Conservation (phyloP, 768 basidiomycete genomes). For the Ephemerocybe angulata region DNA sequence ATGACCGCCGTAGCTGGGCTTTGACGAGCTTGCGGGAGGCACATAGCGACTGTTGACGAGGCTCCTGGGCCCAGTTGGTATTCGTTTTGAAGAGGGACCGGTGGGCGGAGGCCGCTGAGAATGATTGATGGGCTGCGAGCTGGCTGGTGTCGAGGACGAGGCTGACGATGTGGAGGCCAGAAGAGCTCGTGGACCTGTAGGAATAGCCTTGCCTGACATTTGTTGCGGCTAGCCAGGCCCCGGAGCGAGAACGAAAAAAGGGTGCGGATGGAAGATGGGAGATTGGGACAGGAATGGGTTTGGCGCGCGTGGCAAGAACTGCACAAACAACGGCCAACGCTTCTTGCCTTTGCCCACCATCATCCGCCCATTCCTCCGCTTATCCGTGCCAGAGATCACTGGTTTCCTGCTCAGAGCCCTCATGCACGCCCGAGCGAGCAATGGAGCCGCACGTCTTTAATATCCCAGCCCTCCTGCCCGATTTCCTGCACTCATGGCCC, state of each 20-base stretch:
- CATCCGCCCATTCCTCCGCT: slow-evolving; percentile 5
- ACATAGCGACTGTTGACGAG: slow-evolving; percentile 39
- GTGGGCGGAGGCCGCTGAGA: slow-evolving; percentile 17
- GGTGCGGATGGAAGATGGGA: slow-evolving; percentile 13
- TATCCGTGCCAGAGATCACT: background rate
- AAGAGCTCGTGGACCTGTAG: slow-evolving; percentile 69
- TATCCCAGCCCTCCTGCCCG: too few species aligned
- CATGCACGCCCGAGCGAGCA: too few species aligned
- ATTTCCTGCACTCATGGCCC: too few species aligned
- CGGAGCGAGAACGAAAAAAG: slow-evolving; percentile 10
- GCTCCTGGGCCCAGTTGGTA: slow-evolving; percentile 64
- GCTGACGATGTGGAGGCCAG: slow-evolving; percentile 42
- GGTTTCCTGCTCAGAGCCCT: too few species aligned
- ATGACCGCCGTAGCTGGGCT: slow-evolving; percentile 39
- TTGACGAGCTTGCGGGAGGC: slow-evolving; percentile 32
- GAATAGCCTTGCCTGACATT: slow-evolving; percentile 80
- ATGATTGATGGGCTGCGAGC: slow-evolving; percentile 27
- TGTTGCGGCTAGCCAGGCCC: slow-evolving; percentile 11
- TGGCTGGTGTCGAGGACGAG: slow-evolving; percentile 20
- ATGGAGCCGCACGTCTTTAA: too few species aligned
- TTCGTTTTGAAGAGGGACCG: slow-evolving; percentile 30
- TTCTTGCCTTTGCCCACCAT: slow-evolving; percentile 19
- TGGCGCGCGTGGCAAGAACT: slow-evolving; percentile 27
- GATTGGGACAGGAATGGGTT: slow-evolving; percentile 12
- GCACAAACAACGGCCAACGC: slow-evolving; percentile 28